A percentile compares a stretch with the other conserved stretches of the same genome.
phyloP scores from a whole-genome alignment of 306 rosid species.

The Argentina anserina region DNA sequence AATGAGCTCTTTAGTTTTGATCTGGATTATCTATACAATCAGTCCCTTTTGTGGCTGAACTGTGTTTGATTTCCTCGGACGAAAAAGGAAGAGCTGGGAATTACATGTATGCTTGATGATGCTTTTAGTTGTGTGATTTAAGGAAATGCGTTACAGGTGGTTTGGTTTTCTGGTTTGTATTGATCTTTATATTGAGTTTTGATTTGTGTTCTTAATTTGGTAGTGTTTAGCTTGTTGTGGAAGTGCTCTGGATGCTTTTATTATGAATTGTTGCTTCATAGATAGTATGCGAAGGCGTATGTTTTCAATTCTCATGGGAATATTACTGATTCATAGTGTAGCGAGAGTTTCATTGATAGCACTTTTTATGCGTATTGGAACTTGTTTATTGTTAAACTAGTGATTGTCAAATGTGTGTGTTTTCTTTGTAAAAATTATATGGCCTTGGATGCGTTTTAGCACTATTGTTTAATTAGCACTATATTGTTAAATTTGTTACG shows the following conservation, averaged over 20 bases:
- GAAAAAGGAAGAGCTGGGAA: background rate
- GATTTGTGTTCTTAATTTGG: background rate
- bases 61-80: background rate
- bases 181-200: background rate
- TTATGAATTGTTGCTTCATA: background rate
- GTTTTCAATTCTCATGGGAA: background rate
- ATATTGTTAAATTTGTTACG: background rate
- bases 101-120: background rate
- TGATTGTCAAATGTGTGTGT: background rate
- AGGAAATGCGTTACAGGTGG: background rate
- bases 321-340: background rate
- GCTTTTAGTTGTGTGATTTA: background rate
- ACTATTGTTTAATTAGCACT: too few relatives aligned
- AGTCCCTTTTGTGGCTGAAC: too few relatives aligned
- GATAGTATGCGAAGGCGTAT: background rate
- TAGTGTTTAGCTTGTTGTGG: background rate
- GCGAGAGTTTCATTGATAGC: background rate
- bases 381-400: background rate
- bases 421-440: background rate
- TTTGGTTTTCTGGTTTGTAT: background rate
- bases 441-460: background rate
- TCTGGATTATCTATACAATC: too few relatives aligned
- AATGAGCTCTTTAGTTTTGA: background rate
- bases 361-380: background rate
- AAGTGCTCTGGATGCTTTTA: background rate